phyloP scores from a whole-genome alignment of 495 filamentous ascomycete species.

The Lepidopterella palustris region DNA sequence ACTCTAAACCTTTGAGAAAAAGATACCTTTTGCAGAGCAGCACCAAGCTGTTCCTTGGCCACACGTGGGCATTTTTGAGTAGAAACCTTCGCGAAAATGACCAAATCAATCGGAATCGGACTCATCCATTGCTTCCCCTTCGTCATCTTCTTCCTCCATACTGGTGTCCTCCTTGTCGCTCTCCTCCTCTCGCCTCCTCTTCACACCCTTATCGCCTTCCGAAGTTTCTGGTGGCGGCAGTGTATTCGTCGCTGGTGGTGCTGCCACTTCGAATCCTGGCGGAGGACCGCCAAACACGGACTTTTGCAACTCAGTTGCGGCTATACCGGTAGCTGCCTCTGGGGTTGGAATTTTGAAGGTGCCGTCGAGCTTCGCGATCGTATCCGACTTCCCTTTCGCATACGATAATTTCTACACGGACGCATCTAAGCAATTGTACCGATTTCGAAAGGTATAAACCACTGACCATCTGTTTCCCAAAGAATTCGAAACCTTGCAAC shows the following conservation, averaged over 20 bases:
- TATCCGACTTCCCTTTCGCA: constrained; percentile 77
- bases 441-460: not conserved
- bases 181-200: constrained; percentile 16
- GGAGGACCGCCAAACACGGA: constrained; percentile 1
- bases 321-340: constrained; percentile 27
- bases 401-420: constrained; percentile 72
- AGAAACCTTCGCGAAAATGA: not conserved
- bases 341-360: constrained; percentile 63
- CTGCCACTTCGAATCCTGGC: not conserved
- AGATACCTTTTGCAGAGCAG: constrained; percentile 1
- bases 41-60: not conserved
- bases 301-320: not conserved
- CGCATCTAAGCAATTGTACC: not conserved
- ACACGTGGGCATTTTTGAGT: not conserved
- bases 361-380: constrained; percentile 82
- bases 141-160: constrained; percentile 8
- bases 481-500: constrained; percentile 78
- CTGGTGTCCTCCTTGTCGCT: constrained; percentile 13
- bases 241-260: not conserved
- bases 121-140: constrained; percentile 4
- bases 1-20: not conserved
- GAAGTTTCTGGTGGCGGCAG: not conserved
- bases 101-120: constrained; percentile 5
- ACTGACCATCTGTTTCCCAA: constrained; percentile 80
- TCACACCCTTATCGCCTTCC: constrained; percentile 12